Percentiles rank a stretch among this genome's conserved stretches.
Conservation (phyloP, 2,329 filamentous ascomycete genomes). For the Talaromyces verruculosus region DNA sequence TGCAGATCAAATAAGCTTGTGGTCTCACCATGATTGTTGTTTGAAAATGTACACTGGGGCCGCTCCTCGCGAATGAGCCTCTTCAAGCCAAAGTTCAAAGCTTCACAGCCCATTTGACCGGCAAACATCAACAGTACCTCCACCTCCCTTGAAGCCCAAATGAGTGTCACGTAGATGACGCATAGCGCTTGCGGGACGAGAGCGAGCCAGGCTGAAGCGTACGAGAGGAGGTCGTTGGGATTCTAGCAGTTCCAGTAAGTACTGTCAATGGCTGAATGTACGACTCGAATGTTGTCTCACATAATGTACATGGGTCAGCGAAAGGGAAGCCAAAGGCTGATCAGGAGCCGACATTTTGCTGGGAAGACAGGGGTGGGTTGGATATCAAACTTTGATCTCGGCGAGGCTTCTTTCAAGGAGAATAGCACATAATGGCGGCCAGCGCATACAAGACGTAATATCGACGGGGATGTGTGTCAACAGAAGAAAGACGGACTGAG, state of each 20-base stretch:
- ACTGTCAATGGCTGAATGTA: not conserved
- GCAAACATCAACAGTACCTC: constrained; percentile 88
- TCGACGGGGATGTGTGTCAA: not conserved
- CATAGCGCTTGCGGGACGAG: constrained; percentile 89
- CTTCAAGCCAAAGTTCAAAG: constrained; percentile 85
- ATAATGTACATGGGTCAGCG: constrained; percentile 94
- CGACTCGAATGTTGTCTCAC: constrained; percentile 51
- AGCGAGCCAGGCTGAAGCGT: constrained; percentile 88
- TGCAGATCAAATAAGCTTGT: constrained; percentile 31
- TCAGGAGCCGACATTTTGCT: constrained; percentile 28
- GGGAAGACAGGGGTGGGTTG: not conserved
- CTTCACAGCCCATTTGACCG: constrained; percentile 90
- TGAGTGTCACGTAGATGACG: constrained; percentile 83
- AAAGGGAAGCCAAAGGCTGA: constrained; percentile 76
- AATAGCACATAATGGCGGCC: not conserved
- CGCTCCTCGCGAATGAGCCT: constrained; percentile 88
- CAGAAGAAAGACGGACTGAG: not conserved
- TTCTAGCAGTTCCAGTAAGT: constrained; percentile 57
- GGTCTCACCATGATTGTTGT: not conserved
- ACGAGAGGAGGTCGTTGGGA: constrained; percentile 78
- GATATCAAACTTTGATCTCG: not conserved
- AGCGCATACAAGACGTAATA: not conserved
- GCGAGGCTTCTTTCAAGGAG: not conserved
- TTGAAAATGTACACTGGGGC: constrained; percentile 63
- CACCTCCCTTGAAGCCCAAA: constrained; percentile 86